Conservation (phyloP, 805 yeast genomes). For the Barnettozyma botsteinii region DNA sequence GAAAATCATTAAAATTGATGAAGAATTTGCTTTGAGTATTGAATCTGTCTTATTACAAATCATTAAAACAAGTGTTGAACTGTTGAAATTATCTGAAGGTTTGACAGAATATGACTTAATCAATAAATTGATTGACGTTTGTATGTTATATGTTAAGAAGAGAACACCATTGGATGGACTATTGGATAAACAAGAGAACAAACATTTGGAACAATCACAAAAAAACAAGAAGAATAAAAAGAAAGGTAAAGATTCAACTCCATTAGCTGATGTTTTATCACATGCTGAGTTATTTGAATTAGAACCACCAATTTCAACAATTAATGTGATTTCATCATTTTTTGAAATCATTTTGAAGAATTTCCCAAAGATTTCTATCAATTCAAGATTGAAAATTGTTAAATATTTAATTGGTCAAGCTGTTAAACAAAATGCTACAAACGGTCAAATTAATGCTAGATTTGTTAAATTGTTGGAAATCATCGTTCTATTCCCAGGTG, state of each 20-base stretch:
- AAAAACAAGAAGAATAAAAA: conserved; percentile 35
- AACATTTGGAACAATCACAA: conserved; percentile 23
- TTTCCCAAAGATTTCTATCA: conserved; percentile 48
- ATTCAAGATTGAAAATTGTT: conserved; percentile 56
- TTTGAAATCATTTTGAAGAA: conserved; percentile 43
- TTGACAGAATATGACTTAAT: conserved; percentile 46
- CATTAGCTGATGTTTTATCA: conserved; percentile 63
- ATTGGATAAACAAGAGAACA: conserved; percentile 28
- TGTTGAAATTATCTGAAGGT: conserved; percentile 32
- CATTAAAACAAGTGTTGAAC: conserved; percentile 25
- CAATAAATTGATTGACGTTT: conserved; percentile 52
- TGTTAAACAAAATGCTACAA: conserved; percentile 25
- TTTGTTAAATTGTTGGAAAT: conserved; percentile 40
- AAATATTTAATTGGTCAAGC: conserved; percentile 37
- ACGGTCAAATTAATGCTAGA: conserved; percentile 25
- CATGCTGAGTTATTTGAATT: conserved; percentile 52
- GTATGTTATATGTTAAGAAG: conserved; percentile 37
- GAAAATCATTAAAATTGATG: conserved; percentile 37
- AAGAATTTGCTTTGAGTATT: conserved; percentile 27
- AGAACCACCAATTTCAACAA: conserved; percentile 35
- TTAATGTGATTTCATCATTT: conserved; percentile 32
- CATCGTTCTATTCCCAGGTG: conserved; percentile 65
- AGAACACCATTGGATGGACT: conserved; percentile 27
- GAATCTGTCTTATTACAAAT: conserved; percentile 30
- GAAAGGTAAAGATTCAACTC: conserved; percentile 37